A percentile compares a stretch with the other conserved stretches of the same genome.
phyloP scores from a whole-genome alignment of 2,329 filamentous ascomycete species.

The Colletotrichum eremochloae region DNA sequence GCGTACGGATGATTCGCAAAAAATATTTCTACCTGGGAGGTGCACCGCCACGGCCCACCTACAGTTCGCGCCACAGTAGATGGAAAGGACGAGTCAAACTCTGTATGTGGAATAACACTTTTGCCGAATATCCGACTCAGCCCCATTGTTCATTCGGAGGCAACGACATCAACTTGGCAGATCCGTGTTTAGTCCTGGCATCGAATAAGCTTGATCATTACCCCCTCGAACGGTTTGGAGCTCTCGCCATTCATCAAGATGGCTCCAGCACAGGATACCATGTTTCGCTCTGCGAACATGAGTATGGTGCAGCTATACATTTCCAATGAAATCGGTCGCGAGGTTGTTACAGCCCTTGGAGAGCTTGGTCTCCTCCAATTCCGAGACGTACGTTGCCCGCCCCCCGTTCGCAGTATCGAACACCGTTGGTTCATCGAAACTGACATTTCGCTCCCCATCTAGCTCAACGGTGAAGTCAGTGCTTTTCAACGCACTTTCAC shows the following conservation, averaged over 20 bases:
- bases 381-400: constrained; percentile 80
- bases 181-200: constrained; percentile 35
- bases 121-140: constrained; percentile 11
- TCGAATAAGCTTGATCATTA: constrained; percentile 41
- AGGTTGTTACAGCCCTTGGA: constrained; percentile 95
- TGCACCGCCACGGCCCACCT: constrained; percentile 34
- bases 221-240: constrained; percentile 42
- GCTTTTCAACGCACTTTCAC: constrained; percentile 98
- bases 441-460: constrained; percentile 43
- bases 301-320: constrained; percentile 99
- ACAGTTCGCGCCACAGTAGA: constrained; percentile 17
- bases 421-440: constrained; percentile 36
- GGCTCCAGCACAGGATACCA: constrained; percentile 84
- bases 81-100: no score
- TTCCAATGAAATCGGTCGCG: constrained; percentile 97
- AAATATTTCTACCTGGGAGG: constrained; percentile 24
- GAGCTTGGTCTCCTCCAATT: constrained; percentile 98
- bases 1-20: constrained; percentile 14
- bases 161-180: constrained; percentile 45
- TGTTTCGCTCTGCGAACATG: constrained; percentile 99
- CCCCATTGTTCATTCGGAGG: constrained; percentile 31
- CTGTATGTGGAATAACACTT: background rate
- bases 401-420: constrained; percentile 28
- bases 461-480: constrained; percentile 93
- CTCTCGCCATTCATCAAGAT: constrained; percentile 57